Percentiles rank a stretch among this genome's conserved stretches.
Conservation (phyloP, 2,329 filamentous ascomycete species). For the Keithomyces neogunnii region DNA sequence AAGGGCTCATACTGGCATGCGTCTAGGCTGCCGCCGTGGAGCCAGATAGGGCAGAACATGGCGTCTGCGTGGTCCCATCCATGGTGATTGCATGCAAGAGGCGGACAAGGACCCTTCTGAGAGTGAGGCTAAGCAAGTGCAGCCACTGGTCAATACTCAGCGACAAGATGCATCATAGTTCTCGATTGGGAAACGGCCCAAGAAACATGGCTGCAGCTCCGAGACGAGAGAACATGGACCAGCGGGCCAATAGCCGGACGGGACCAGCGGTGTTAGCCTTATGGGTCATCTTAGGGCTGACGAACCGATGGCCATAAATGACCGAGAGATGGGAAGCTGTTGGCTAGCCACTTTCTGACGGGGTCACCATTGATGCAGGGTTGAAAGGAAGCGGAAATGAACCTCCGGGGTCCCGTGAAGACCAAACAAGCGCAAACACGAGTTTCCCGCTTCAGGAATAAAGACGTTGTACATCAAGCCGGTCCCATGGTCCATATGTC, state of each 20-base stretch:
- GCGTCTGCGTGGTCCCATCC: not conserved
- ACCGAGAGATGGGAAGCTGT: not conserved
- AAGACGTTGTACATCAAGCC: not conserved
- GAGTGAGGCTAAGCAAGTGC: conserved; percentile 1
- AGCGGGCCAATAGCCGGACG: not conserved
- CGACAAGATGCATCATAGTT: not conserved
- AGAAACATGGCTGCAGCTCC: not conserved
- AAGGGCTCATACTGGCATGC: conserved; percentile 1
- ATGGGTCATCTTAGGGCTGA: conserved; percentile 7
- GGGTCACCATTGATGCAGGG: not conserved
- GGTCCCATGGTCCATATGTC: not conserved
- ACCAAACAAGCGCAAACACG: conserved; percentile 1
- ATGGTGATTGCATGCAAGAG: not conserved
- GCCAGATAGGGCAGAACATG: not conserved
- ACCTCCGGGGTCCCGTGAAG: not conserved
- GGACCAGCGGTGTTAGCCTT: conserved; percentile 3
- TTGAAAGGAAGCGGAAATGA: conserved; percentile 1
- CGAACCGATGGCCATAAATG: conserved; percentile 4
- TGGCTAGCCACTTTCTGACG: conserved; percentile 1
- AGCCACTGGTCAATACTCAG: not conserved
- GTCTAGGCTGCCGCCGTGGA: conserved; percentile 3
- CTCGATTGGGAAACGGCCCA: conserved; percentile 1
- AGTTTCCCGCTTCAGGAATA: conserved; percentile 1
- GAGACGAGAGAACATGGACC: not conserved
- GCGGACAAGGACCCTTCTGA: not conserved